Evolutionary conservation across 768 basidiomycete genomes (phyloP).

Genomic region (Suillus subalutaceus): DNA sequence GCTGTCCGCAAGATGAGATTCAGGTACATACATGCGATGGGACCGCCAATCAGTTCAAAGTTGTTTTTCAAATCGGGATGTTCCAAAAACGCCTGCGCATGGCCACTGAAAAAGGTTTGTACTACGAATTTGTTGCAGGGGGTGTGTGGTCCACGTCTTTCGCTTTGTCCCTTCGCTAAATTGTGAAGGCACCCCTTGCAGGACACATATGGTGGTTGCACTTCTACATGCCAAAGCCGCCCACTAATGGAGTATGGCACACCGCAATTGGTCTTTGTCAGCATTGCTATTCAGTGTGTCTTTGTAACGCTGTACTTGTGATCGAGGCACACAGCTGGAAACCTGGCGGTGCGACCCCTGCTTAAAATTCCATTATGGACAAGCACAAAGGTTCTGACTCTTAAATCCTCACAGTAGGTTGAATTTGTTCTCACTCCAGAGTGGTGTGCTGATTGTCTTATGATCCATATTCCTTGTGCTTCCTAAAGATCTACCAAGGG

Average conservation of each 20-base stretch:
- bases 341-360: not conserved
- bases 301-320: not conserved
- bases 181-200: not conserved
- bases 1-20: not conserved
- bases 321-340: not conserved
- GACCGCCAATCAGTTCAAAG: not conserved
- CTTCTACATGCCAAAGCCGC: too few relatives aligned
- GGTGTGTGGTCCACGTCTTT: slow-evolving; percentile 18
- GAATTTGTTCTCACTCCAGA: too few relatives aligned
- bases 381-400: too few relatives aligned
- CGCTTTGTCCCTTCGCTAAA: not conserved
- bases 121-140: slow-evolving; percentile 10
- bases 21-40: not conserved
- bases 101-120: too few relatives aligned
- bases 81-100: not conserved
- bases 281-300: not conserved
- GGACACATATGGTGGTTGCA: not conserved
- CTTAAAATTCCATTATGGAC: too few relatives aligned
- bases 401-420: too few relatives aligned
- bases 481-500: too few relatives aligned
- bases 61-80: not conserved
- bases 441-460: too few relatives aligned
- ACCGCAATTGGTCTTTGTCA: not conserved
- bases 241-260: too few relatives aligned
- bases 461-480: too few relatives aligned